Evolutionary conservation across 345 rosid species (phyloP), one percentile per base, ranked within the genome.

Genomic region (Kandelia obovata): DNA sequence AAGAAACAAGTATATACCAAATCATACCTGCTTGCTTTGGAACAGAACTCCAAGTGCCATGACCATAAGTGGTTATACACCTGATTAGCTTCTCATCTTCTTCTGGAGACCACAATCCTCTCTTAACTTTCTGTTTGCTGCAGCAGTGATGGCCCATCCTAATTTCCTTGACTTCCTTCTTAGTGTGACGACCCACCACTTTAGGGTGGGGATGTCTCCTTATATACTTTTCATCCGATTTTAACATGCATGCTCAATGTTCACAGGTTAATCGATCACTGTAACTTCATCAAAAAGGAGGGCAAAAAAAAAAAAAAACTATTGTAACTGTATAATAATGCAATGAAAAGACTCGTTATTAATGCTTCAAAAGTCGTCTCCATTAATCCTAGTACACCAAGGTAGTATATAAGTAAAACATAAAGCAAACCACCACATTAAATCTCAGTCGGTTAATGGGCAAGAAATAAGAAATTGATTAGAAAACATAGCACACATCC

Each of bases 41-140:
- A 39, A 84, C 83, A 64, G 90, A 84, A 73, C 90, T 86, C 88
- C 90, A 86, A 53, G 86, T 82, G 60, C 81, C 78, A 69, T 82
- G 86, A 47, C 84, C 90, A 66, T 82, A 82, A 35, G 73, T 78
- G 61, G 84, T 73, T 39, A 86, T 75, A 63, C 69, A 69, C 58
- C 51, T 72, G 70, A 78, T 49, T 9, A 86, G 88, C 73, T 77
- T 86, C 78, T 86, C 88, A 65, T 84, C 90, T 80, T 86, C 88
- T 64, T 86, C 88, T n/a, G 86, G 90, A 73, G 88, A 84, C 88
- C 88, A 86, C 13, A 86, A 23, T 25, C 90, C 90, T 76, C 86
- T 86, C 83, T 84, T 86, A 34, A 86, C 90, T 70, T 84, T 86
- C 84, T 82, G 88, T 69, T 82, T 82, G 73, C 73, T 79, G 80